phyloP scores from a whole-genome alignment of 140 eudicot species.

The Ambrosia hybrid region DNA sequence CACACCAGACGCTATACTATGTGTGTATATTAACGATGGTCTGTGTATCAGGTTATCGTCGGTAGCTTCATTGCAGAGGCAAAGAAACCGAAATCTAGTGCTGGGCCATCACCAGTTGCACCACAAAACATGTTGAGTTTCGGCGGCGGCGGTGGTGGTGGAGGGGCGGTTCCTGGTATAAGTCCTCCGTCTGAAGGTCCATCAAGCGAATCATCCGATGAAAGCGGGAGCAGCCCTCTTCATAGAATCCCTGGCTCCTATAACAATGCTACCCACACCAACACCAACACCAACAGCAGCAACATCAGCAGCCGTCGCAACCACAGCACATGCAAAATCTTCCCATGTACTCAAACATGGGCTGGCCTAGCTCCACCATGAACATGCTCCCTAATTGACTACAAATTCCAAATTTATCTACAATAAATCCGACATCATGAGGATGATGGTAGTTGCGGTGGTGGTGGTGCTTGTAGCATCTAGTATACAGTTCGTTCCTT shows the following conservation, averaged over 20 bases:
- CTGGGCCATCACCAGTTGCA: conserved; percentile 37
- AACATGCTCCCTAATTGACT: conserved; percentile 61
- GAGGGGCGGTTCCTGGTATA: conserved; percentile 42
- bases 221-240: conserved; percentile 68
- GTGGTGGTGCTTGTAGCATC: conserved; percentile 15
- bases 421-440: conserved; percentile 21
- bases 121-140: conserved; percentile 72
- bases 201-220: conserved; percentile 85
- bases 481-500: conserved; percentile 10
- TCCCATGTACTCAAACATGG: conserved; percentile 69
- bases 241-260: conserved; percentile 48
- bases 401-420: conserved; percentile 13
- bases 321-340: conserved; percentile 44
- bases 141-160: conserved; percentile 35
- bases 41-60: conserved; percentile 61
- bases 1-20: background rate
- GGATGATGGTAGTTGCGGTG: conserved; percentile 11
- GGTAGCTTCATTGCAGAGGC: conserved; percentile 89
- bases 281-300: conserved; percentile 25
- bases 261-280: conserved; percentile 42
- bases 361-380: conserved; percentile 64
- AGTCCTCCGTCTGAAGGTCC: conserved; percentile 75
- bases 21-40: conserved; percentile 6
- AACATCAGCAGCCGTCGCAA: conserved; percentile 11
- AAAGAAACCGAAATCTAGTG: conserved; percentile 68